Base-by-base conservation (phyloP, 2,329 filamentous ascomycete genomes). In the Lomentospora prolificans region DNA sequence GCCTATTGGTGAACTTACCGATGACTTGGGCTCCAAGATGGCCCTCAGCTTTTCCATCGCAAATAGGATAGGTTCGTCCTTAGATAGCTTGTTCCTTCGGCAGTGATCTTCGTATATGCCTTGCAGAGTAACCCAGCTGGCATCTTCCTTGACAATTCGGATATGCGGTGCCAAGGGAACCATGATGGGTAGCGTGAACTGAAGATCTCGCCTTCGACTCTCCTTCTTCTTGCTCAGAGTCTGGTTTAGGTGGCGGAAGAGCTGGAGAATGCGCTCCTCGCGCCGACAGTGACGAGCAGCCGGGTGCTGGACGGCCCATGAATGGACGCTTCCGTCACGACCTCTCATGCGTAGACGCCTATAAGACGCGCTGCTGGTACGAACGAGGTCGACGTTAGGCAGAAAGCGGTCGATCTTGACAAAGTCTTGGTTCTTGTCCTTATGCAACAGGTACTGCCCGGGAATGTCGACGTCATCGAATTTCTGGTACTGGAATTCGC, bases 401-500 rank as follows among this genome's bases (percentile, higher is more conserved):
- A 99, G 73, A 81, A 99, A 99, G 24, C 92, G 87, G 69, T 99
- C 95, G 61, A 99, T 97, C 50, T 91, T 87, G 61, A 99, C 86
- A 67, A 99, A 99, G 69, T 99, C 94, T 64, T 95, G 90, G 69
- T 99, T 99, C 80, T 97, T 99, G 65, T 99, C 95, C 70, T 94
- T 95, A 73, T 96, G 94, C 67, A 95, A 86, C 60, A 96, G 75
- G 69, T 99, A 99, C 68, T 99, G 94, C 0, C 94, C 94, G 3
- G 95, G 95, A 33, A 99, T 84, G 70, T 99, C 94, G 10, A 99
- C 92, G 64, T 99, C 95, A 65, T 99, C 94, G 62, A 99, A 96
- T 69, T 96, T 97, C 68, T 94, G 86, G 76, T 96, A 99, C 39
- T 90, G 82, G 77, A 99, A 99, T 67, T 97, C 94, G 71, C 90